A percentile compares a stretch with the other conserved stretches of the same genome.
These are phyloP conservation scores for Clathrospora elynae DNA, from an alignment of 2,329 filamentous ascomycete genomes.

Conservation along the genomic window DNA sequence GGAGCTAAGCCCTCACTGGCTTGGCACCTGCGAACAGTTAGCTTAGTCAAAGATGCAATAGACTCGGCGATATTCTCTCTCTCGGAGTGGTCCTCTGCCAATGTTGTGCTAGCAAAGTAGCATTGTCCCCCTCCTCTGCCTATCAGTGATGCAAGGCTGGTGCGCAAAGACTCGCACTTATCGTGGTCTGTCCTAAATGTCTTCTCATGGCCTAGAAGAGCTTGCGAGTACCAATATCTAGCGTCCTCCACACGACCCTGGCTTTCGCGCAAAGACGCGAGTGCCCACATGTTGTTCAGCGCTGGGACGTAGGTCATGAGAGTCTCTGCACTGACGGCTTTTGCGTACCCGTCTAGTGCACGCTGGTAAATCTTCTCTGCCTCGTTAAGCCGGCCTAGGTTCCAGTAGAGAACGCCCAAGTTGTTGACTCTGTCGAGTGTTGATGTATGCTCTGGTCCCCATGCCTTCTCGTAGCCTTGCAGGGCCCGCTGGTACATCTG, in stretches of 20 bases:
- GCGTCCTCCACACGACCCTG: constrained; percentile 12
- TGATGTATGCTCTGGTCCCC: constrained; percentile 16
- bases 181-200: constrained; percentile 4
- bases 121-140: neutral
- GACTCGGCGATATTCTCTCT: neutral
- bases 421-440: constrained; percentile 16
- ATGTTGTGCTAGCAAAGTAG: neutral
- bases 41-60: neutral
- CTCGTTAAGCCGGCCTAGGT: constrained; percentile 4
- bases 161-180: constrained; percentile 1
- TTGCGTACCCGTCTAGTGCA: constrained; percentile 1
- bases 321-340: constrained; percentile 3
- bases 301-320: constrained; percentile 32
- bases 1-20: too few species aligned
- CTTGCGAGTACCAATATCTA: constrained; percentile 14
- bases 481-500: constrained; percentile 19
- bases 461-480: constrained; percentile 21
- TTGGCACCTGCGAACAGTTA: too few species aligned
- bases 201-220: constrained; percentile 13
- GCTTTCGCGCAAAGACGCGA: constrained; percentile 16
- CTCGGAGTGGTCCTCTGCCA: neutral
- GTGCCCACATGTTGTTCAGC: constrained; percentile 30
- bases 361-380: constrained; percentile 9
- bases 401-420: constrained; percentile 3
- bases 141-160: neutral